These are phyloP conservation scores for Dactylonectria macrodidyma DNA, from an alignment of 2,329 filamentous ascomycete genomes.

Conservation along the genomic window DNA sequence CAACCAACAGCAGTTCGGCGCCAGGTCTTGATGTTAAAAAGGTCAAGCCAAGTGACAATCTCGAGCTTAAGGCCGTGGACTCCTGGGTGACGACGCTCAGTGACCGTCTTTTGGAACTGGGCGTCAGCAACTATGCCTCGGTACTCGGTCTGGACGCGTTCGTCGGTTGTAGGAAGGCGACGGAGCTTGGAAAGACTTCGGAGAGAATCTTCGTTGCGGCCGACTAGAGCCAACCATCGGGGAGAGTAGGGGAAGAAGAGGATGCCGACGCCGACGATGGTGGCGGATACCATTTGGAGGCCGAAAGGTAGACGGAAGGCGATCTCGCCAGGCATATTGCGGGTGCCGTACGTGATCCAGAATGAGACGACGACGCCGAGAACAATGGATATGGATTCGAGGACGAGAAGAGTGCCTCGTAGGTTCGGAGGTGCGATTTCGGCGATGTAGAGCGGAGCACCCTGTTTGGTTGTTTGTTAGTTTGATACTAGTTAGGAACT, in stretches of 20 bases:
- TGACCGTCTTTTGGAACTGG: conserved; percentile 55
- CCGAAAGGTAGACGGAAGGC: conserved; percentile 63
- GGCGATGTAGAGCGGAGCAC: conserved; percentile 46
- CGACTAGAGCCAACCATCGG: conserved; percentile 59
- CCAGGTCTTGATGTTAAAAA: conserved; percentile 55
- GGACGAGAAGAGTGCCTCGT: conserved; percentile 49
- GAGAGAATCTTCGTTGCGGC: conserved; percentile 56
- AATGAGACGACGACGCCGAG: conserved; percentile 50
- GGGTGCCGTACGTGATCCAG: conserved; percentile 60
- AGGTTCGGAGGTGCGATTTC: conserved; percentile 49
- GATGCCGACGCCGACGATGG: conserved; percentile 55
- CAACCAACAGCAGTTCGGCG: conserved; percentile 26
- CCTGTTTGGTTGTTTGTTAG: conserved; percentile 18
- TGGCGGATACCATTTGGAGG: conserved; percentile 53
- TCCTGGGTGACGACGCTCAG: conserved; percentile 36
- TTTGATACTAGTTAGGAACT: neutral
- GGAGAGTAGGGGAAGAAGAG: conserved; percentile 62
- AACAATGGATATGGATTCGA: conserved; percentile 51
- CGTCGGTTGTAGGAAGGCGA: conserved; percentile 57
- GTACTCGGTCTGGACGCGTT: conserved; percentile 62
- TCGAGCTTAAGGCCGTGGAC: conserved; percentile 57
- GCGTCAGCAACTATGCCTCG: conserved; percentile 65
- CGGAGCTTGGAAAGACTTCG: conserved; percentile 56
- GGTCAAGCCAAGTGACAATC: conserved; percentile 60
- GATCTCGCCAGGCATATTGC: conserved; percentile 56